Base-by-base conservation (phyloP, 1,284 basidiomycete species). In the Clitocybe nebularis region DNA sequence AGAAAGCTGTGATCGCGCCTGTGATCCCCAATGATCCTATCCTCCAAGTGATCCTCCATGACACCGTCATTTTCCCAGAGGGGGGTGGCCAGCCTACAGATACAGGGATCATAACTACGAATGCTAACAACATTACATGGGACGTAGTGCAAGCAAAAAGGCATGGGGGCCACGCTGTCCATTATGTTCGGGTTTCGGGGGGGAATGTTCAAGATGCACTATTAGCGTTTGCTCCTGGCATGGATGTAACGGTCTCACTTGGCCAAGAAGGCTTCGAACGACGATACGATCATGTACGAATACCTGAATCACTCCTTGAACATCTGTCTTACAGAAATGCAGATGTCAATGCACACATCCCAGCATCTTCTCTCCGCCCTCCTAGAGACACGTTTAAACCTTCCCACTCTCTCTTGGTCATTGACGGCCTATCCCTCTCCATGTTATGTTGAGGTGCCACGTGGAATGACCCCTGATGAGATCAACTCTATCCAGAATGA, bases 41-140 rank as follows among this genome's bases (percentile, higher is more conserved):
- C 11, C 65, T 84, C 23, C 77, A 84, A 51, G 67, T 93, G 3
- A 72, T 86, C 49, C 64, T 89, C 28, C 79, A 84, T 46, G 91
- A 93, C 60, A 92, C 89, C 1, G 72, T 90, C n/a, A 74, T 92
- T 33, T 93, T 93, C 56, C 91, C 91, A 0, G 91, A 93, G 64
- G 89, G 89, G 9, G 91, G 91, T 10, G 89, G 89, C 2, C 91
- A 94, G 54, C 87, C 89, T 0, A 82, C 81, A 4, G 91, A 93
- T 56, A 81, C 80, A 16, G 91, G 90, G 0, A 43, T 69, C 6
- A 66, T 93, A 14, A 71, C 55, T 5, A 69, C 69, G 1, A 63
- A 62, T 9, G 54, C 57, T 0, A 62, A 76, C 43, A 67, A 69
- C 9, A 61, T 57, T 4, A 49, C 62, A 4, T 86, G 82, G 74